Conservation (phyloP, 2,329 filamentous ascomycete species). For the Pezicula rhizophila region DNA sequence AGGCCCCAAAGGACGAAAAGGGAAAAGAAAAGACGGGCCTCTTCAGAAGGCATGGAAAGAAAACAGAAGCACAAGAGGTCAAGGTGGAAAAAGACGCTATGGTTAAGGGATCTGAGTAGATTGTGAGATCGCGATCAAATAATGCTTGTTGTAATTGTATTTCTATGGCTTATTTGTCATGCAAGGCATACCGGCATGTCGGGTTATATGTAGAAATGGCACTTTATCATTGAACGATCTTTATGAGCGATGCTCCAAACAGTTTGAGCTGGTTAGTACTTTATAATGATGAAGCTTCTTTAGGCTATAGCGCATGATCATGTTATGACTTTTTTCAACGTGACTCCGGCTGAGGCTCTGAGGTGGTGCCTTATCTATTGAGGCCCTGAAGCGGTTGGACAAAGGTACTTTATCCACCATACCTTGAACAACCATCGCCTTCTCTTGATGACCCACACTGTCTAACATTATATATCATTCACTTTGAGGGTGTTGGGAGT, state of each 20-base stretch:
- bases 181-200: too few relatives aligned
- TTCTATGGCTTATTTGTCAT: not conserved
- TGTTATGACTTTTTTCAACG: not conserved
- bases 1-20: slow-evolving; percentile 39
- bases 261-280: too few relatives aligned
- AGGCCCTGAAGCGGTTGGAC: not conserved
- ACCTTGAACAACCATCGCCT: not conserved
- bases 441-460: not conserved
- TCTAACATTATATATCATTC: too few relatives aligned
- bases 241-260: too few relatives aligned
- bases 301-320: too few relatives aligned
- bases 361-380: not conserved
- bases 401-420: not conserved
- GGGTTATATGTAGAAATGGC: too few relatives aligned
- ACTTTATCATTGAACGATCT: too few relatives aligned
- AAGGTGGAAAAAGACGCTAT: slow-evolving; percentile 7
- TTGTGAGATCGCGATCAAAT: slow-evolving; percentile 7
- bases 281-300: too few relatives aligned
- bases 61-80: slow-evolving; percentile 2
- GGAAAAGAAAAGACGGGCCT: slow-evolving; percentile 12
- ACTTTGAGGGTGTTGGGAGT: too few relatives aligned
- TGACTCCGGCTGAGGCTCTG: not conserved
- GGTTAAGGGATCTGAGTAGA: slow-evolving; percentile 7
- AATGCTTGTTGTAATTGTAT: not conserved
- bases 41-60: slow-evolving; percentile 12